These are phyloP conservation scores for Trametes pubescens DNA, from an alignment of 1,284 basidiomycete genomes.

Conservation along the genomic window DNA sequence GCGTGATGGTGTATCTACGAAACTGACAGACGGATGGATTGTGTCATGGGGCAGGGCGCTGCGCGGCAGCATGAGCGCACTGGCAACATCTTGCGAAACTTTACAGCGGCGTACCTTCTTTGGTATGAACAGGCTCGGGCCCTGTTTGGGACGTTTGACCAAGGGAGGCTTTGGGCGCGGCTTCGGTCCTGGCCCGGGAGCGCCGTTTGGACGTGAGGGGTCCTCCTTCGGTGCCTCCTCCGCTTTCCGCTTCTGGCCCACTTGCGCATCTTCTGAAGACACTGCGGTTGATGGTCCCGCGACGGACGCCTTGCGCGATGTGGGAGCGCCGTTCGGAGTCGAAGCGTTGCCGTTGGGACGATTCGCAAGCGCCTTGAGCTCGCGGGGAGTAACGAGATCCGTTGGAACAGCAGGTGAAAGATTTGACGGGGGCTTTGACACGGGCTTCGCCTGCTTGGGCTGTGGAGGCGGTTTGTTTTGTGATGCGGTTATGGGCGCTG, in stretches of 20 bases:
- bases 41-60: constrained; percentile 13
- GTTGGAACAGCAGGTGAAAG: constrained; percentile 15
- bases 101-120: constrained; percentile 33
- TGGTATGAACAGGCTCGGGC: constrained; percentile 43
- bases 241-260: constrained; percentile 35
- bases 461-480: constrained; percentile 26
- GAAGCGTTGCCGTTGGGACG: constrained; percentile 18
- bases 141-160: constrained; percentile 42
- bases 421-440: constrained; percentile 25
- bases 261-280: constrained; percentile 22
- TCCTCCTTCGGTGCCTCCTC: constrained; percentile 25
- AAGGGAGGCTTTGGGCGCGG: constrained; percentile 31
- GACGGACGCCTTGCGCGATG: constrained; percentile 14
- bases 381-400: constrained; percentile 31
- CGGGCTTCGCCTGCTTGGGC: constrained; percentile 28
- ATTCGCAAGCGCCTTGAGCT: constrained; percentile 29
- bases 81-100: too few relatives aligned
- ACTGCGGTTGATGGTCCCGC: constrained; percentile 5
- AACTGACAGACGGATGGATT: background rate
- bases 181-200: constrained; percentile 18
- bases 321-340: constrained; percentile 1
- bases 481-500: constrained; percentile 29
- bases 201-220: background rate
- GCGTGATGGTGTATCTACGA: background rate
- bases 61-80: background rate